These are phyloP conservation scores for Ascochyta lentis DNA, from an alignment of 2,329 filamentous ascomycete species.

Conservation along the genomic window DNA sequence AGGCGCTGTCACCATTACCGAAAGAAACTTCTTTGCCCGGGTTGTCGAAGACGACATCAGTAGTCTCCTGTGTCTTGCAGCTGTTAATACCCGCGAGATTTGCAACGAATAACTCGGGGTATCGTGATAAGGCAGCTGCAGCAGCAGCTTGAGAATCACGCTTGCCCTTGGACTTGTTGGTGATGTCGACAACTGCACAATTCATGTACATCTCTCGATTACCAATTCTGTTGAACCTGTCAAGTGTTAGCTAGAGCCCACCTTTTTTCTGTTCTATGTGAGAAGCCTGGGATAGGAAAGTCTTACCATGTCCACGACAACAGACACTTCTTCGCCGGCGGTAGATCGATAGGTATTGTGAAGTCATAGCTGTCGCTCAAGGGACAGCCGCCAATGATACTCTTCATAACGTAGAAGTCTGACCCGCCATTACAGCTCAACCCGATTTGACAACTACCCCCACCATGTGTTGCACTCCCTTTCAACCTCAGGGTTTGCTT, in stretches of 20 bases:
- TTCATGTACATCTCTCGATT: slow-evolving; percentile 91
- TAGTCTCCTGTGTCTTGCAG: slow-evolving; percentile 49
- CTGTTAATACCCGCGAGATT: slow-evolving; percentile 52
- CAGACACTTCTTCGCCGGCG: slow-evolving; percentile 64
- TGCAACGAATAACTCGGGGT: slow-evolving; percentile 54
- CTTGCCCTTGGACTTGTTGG: slow-evolving; percentile 55
- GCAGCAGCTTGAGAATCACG: slow-evolving; percentile 55
- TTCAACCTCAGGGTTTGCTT: slow-evolving; percentile 68
- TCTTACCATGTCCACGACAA: slow-evolving; percentile 68
- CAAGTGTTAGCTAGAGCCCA: not conserved
- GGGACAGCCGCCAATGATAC: slow-evolving; percentile 65
- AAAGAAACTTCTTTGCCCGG: slow-evolving; percentile 52
- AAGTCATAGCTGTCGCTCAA: slow-evolving; percentile 66
- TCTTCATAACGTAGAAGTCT: slow-evolving; percentile 73
- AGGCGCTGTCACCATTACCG: slow-evolving; percentile 41
- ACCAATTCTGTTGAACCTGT: slow-evolving; percentile 70
- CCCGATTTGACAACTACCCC: slow-evolving; percentile 78
- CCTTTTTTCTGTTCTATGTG: not conserved
- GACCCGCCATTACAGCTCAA: slow-evolving; percentile 75
- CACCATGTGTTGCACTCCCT: slow-evolving; percentile 67
- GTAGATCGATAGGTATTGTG: slow-evolving; percentile 65
- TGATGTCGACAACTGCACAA: slow-evolving; percentile 74
- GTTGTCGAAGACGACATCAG: slow-evolving; percentile 50
- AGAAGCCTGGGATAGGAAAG: not conserved
- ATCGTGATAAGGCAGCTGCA: slow-evolving; percentile 35